Evolutionary conservation across 352 stramenopile genomes (phyloP).

Genomic region (Phytophthora sojae): DNA sequence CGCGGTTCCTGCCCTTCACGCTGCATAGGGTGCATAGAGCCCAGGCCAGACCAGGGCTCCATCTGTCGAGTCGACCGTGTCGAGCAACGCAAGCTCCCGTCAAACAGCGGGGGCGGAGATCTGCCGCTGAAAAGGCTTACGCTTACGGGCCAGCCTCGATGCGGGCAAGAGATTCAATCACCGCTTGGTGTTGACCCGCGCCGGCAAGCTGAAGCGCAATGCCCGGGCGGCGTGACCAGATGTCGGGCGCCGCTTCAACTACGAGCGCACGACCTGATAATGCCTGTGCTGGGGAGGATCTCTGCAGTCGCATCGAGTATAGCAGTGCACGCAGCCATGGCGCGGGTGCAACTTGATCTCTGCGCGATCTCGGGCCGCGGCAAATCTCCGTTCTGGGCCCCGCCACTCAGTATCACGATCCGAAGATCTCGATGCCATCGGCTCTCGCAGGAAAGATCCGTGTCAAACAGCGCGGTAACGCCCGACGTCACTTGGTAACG

Average conservation of each 20-base stretch:
- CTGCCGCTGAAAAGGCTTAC: background rate
- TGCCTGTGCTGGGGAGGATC: background rate
- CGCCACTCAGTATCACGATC: constrained; percentile 20
- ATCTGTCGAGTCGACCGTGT: background rate
- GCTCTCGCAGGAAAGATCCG: too few species aligned
- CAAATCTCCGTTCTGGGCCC: background rate
- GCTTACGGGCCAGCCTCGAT: background rate
- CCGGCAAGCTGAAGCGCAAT: too few species aligned
- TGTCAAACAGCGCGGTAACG: too few species aligned
- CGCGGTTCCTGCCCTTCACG: too few species aligned
- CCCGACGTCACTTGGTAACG: too few species aligned
- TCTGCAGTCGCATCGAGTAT: constrained; percentile 3
- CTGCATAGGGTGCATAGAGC: background rate
- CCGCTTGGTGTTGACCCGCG: constrained; percentile 16
- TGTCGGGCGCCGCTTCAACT: constrained; percentile 14
- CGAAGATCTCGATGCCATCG: background rate
- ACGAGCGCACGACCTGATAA: constrained; percentile 14
- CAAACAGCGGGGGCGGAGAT: background rate
- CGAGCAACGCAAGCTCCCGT: background rate
- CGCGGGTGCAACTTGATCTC: background rate
- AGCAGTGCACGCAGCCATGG: background rate
- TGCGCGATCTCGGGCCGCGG: background rate
- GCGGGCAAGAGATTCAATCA: constrained; percentile 19
- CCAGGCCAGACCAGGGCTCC: background rate
- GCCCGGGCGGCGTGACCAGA: too few species aligned